Evolutionary conservation across 441 rosid species (phyloP).

Genomic region (Populus tomentosa): DNA sequence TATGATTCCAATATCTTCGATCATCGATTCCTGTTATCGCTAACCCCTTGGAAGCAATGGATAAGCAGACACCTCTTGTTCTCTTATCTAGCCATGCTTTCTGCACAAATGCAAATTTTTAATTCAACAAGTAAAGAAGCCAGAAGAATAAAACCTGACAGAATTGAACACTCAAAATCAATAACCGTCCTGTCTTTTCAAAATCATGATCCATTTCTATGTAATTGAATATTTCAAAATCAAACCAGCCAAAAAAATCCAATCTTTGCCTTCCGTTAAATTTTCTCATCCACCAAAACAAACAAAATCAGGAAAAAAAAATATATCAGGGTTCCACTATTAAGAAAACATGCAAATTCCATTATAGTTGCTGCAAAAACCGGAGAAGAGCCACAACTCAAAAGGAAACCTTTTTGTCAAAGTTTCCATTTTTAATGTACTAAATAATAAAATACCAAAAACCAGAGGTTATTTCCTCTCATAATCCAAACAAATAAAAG

Average conservation of each 20-base stretch:
- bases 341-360: background rate
- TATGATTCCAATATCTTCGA: constrained; percentile 86
- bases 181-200: background rate
- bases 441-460: background rate
- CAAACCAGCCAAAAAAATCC: background rate
- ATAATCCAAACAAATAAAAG: background rate
- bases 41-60: constrained; percentile 69
- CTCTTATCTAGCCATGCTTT: constrained; percentile 78
- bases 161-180: background rate
- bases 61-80: constrained; percentile 63
- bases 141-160: background rate
- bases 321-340: background rate
- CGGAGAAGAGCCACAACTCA: background rate
- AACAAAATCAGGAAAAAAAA: background rate
- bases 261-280: background rate
- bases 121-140: constrained; percentile 5
- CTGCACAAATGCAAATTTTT: constrained; percentile 38
- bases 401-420: background rate
- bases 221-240: background rate
- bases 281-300: constrained; percentile 9
- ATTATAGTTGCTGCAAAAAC: background rate
- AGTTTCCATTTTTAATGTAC: background rate
- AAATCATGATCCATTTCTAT: background rate
- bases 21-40: constrained; percentile 85
- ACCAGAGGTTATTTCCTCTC: background rate